Evolutionary conservation across 352 stramenopile genomes (phyloP).

Genomic region (Pythium scleroteichum): DNA sequence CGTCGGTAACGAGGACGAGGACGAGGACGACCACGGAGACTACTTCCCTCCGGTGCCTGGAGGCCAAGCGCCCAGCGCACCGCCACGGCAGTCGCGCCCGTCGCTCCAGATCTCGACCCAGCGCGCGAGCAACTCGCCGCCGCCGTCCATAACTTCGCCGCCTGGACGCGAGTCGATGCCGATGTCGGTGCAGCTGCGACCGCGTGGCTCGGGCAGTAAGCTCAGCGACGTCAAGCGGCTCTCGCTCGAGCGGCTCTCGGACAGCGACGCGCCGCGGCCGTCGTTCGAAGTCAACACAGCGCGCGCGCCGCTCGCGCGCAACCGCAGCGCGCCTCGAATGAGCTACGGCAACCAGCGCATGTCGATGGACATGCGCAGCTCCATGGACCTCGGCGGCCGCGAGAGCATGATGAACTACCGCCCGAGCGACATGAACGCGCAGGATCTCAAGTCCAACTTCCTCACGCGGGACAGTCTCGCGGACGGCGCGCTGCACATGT

Average conservation of each 20-base stretch:
- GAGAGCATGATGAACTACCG: conserved; percentile 78
- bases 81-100: conserved; percentile 6
- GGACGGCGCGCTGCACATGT: conserved; percentile 2
- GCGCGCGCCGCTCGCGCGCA: conserved; percentile 11
- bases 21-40: conserved; percentile 23
- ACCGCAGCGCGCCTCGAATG: conserved; percentile 9
- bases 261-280: conserved; percentile 15
- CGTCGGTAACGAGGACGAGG: conserved; percentile 38
- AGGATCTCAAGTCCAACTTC: conserved; percentile 47
- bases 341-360: conserved; percentile 2
- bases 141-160: conserved; percentile 4
- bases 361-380: conserved; percentile 20
- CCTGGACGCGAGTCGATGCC: conserved; percentile 6
- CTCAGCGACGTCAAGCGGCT: conserved; percentile 34
- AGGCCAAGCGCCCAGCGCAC: conserved; percentile 18
- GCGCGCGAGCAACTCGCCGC: conserved; percentile 6
- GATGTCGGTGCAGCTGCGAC: conserved; percentile 25
- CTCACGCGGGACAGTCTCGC: conserved; percentile 62
- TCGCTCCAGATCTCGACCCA: conserved; percentile 5
- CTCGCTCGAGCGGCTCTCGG: conserved; percentile 26
- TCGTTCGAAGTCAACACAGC: conserved; percentile 39
- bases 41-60: conserved; percentile 18
- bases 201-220: conserved; percentile 37
- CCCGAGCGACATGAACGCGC: conserved; percentile 57
- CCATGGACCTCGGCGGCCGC: conserved; percentile 30